Base-by-base conservation (phyloP, 192 early-diverging fungal species). In the Phycomyces nitens region DNA sequence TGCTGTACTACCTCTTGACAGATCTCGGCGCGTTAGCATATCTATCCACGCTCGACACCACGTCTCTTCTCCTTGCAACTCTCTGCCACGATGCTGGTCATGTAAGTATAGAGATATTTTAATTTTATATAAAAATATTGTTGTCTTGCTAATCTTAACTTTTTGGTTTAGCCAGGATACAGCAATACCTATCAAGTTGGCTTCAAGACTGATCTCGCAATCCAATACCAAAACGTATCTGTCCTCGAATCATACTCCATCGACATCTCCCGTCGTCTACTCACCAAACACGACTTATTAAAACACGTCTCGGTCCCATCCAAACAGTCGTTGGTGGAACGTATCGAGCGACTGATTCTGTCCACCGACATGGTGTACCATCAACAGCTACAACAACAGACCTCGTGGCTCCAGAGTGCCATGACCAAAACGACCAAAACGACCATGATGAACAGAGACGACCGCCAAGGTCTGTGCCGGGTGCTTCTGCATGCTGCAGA, bases 321-420 rank as follows among this genome's bases (percentile, higher is more conserved):
- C 66, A 64, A 29, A 26, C 41, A 34, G n/a, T 83, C 86, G 65
- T 60, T 63, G 26, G 86, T 12, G 14, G 23, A n/a, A 26, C 34
- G 34, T 55, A 18, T 58, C 41, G 16, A 57, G 21, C 43, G 87
- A 62, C 84, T 82, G 22, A 92, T 96, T 59, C 77, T 97, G 44
- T 81, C 87, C n/a, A 97, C 93, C 1, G 93, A 95, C 66, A 95
- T 97, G 94, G 71, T 81, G 14, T 83, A 86, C n/a, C 94, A 95
- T 72, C 93, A 92, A 71, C 78, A 79, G 40, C 68, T 82, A 65
- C 76, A 79, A 65, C 75, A 77, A 53, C 69, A 77, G 51, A 68
- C 64, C 38, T 22, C 14, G 53, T 43, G 40, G 53, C 53, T 63
- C 23, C 26, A 55, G n/a, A 27, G 18, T 79, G 49, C 64, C 72